Conservation (phyloP, 768 basidiomycete genomes). For the Agaricus subrufescens region DNA sequence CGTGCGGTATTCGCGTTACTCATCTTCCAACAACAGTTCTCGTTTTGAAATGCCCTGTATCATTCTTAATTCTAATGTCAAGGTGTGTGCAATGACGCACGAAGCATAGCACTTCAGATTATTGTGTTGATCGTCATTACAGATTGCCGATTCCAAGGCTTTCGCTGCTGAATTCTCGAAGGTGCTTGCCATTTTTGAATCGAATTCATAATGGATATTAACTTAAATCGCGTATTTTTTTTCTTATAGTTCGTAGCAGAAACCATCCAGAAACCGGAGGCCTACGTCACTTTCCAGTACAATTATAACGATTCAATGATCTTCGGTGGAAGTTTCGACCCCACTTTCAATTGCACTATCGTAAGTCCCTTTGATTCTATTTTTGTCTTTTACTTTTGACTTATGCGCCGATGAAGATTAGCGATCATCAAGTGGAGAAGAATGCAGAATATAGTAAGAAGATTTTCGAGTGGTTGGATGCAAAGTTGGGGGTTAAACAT, state of each 20-base stretch:
- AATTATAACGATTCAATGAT: conserved; percentile 55
- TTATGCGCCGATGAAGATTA: conserved; percentile 45
- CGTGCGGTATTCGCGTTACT: background rate
- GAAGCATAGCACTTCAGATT: background rate
- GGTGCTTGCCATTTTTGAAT: conserved; percentile 23
- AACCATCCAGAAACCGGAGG: conserved; percentile 50
- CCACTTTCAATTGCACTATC: conserved; percentile 53
- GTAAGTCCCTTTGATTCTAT: conserved; percentile 35
- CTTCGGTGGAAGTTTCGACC: conserved; percentile 60
- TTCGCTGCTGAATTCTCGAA: conserved; percentile 53
- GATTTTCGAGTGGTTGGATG: conserved; percentile 50
- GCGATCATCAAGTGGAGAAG: conserved; percentile 41
- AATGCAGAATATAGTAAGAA: conserved; percentile 52
- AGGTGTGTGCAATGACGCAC: conserved; percentile 20
- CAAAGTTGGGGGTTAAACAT: conserved; percentile 43
- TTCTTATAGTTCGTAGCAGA: conserved; percentile 37
- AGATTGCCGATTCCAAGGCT: conserved; percentile 35
- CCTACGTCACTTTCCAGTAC: conserved; percentile 47
- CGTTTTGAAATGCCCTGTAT: conserved; percentile 34
- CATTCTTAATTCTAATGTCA: conserved; percentile 38
- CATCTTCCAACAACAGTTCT: background rate
- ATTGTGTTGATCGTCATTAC: background rate
- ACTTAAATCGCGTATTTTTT: background rate
- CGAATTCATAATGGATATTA: background rate
- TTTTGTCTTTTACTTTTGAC: background rate